phyloP scores from a whole-genome alignment of 805 yeast species.

The Wickerhamia fluorescens region DNA sequence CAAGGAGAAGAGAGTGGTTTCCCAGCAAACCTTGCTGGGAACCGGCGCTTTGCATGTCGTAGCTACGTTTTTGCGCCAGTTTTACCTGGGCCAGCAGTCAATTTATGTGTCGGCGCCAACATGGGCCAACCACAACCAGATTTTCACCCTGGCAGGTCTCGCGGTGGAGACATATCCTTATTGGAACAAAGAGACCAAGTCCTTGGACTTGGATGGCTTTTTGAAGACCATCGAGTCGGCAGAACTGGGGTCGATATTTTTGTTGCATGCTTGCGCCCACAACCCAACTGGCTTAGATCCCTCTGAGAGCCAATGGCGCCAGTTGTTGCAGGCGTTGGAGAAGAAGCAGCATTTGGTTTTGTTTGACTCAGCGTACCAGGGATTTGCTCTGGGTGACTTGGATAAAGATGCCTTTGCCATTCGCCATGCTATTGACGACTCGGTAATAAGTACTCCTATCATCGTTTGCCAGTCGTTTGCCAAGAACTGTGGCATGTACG shows the following conservation, averaged over 20 bases:
- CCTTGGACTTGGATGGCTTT: slow-evolving; percentile 66
- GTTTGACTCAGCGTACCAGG: slow-evolving; percentile 96
- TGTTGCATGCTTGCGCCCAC: slow-evolving; percentile 94
- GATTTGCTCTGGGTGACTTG: slow-evolving; percentile 87
- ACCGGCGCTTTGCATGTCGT: slow-evolving; percentile 90
- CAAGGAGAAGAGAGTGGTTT: slow-evolving; percentile 42
- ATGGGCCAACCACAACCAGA: slow-evolving; percentile 95
- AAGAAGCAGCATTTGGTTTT: slow-evolving; percentile 64
- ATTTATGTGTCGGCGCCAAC: slow-evolving; percentile 83
- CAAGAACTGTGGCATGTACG: slow-evolving; percentile 93
- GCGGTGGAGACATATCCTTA: slow-evolving; percentile 70
- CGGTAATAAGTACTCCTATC: slow-evolving; percentile 40
- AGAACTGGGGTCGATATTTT: slow-evolving; percentile 66
- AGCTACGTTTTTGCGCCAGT: slow-evolving; percentile 57
- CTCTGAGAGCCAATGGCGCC: slow-evolving; percentile 69
- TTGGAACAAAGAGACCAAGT: slow-evolving; percentile 69
- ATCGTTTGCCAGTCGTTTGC: slow-evolving; percentile 93
- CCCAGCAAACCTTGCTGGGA: slow-evolving; percentile 76
- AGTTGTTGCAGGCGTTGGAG: slow-evolving; percentile 57
- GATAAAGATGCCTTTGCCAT: slow-evolving; percentile 81
- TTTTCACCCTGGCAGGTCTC: slow-evolving; percentile 67
- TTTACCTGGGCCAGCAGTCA: slow-evolving; percentile 36
- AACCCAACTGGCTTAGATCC: slow-evolving; percentile 98
- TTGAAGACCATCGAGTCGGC: slow-evolving; percentile 57
- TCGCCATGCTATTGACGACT: slow-evolving; percentile 47